These are phyloP conservation scores for Colletotrichum theobromicola DNA, from an alignment of 2,329 filamentous ascomycete genomes.

Conservation along the genomic window DNA sequence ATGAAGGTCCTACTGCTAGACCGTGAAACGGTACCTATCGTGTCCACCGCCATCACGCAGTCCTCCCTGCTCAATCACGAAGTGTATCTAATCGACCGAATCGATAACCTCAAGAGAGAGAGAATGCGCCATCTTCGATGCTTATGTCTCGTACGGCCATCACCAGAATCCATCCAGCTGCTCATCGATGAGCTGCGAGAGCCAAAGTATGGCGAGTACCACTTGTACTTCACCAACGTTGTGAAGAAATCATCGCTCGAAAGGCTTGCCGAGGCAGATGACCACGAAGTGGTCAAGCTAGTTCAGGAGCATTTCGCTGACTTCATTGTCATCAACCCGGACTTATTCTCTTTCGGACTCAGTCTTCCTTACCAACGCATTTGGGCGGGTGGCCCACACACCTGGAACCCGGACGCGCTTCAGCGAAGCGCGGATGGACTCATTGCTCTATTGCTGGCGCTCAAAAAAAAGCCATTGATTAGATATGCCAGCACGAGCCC, in stretches of 20 bases:
- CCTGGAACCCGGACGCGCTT: constrained; percentile 89
- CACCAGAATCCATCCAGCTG: constrained; percentile 88
- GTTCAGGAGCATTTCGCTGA: constrained; percentile 98
- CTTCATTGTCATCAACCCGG: constrained; percentile 93
- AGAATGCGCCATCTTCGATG: constrained; percentile 98
- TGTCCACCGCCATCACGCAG: constrained; percentile 95
- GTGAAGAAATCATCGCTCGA: constrained; percentile 96
- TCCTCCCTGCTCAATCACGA: constrained; percentile 94
- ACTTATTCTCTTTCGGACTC: constrained; percentile 83
- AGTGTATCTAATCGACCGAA: constrained; percentile 94
- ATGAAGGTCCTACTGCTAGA: constrained; percentile 99
- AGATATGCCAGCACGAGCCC: constrained; percentile 91
- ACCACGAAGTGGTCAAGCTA: constrained; percentile 93
- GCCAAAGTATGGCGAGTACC: constrained; percentile 96
- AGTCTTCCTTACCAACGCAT: constrained; percentile 75
- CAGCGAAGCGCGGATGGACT: constrained; percentile 88
- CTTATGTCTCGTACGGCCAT: constrained; percentile 90
- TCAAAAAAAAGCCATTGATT: constrained; percentile 97
- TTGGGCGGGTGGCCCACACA: constrained; percentile 82
- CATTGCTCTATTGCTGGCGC: constrained; percentile 79
- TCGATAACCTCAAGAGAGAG: constrained; percentile 88
- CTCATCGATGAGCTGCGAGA: constrained; percentile 95
- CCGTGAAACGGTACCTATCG: constrained; percentile 89
- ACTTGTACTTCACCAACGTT: constrained; percentile 97
- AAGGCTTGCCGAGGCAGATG: constrained; percentile 92